Conservation (phyloP, 352 stramenopile genomes). For the Phytophthora lateralis region DNA sequence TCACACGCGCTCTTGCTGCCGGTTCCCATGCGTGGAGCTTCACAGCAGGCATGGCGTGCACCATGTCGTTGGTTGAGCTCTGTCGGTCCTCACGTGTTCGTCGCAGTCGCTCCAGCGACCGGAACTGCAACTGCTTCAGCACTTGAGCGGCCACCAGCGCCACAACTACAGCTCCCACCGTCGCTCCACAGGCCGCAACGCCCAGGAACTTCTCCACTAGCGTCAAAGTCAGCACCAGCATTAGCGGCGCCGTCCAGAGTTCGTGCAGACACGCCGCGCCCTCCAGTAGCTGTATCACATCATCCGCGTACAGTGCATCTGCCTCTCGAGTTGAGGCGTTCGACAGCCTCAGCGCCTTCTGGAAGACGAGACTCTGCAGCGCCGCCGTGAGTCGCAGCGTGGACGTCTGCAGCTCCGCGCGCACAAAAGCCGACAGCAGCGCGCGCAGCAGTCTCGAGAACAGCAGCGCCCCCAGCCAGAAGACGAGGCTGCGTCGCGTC, state of each 20-base stretch:
- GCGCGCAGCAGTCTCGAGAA: slow-evolving; percentile 70
- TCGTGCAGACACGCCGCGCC: slow-evolving; percentile 75
- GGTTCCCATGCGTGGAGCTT: slow-evolving; percentile 96
- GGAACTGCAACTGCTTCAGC: slow-evolving; percentile 50
- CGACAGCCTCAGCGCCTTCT: slow-evolving; percentile 66
- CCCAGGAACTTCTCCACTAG: slow-evolving; percentile 65
- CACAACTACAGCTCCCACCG: slow-evolving; percentile 43
- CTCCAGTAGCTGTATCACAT: slow-evolving; percentile 66
- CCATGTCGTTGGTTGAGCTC: slow-evolving; percentile 63
- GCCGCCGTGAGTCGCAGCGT: slow-evolving; percentile 66
- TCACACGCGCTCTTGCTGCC: slow-evolving; percentile 52
- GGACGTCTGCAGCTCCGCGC: slow-evolving; percentile 63
- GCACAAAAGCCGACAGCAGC: slow-evolving; percentile 67
- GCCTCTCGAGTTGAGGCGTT: slow-evolving; percentile 40
- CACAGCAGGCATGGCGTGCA: slow-evolving; percentile 91
- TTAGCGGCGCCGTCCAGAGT: slow-evolving; percentile 63
- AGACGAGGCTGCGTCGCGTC: slow-evolving; percentile 31
- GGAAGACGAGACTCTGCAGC: slow-evolving; percentile 77
- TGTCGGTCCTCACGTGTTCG: slow-evolving; percentile 72
- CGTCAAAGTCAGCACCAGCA: slow-evolving; percentile 52
- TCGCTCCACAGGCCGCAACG: slow-evolving; percentile 33
- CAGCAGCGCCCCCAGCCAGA: slow-evolving; percentile 72
- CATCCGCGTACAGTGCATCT: slow-evolving; percentile 64
- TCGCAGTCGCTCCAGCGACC: slow-evolving; percentile 46
- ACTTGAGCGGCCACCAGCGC: slow-evolving; percentile 47